Percentiles rank a stretch among this genome's conserved stretches.
phyloP scores from a whole-genome alignment of 805 yeast genomes.

The Candida easanensis region DNA sequence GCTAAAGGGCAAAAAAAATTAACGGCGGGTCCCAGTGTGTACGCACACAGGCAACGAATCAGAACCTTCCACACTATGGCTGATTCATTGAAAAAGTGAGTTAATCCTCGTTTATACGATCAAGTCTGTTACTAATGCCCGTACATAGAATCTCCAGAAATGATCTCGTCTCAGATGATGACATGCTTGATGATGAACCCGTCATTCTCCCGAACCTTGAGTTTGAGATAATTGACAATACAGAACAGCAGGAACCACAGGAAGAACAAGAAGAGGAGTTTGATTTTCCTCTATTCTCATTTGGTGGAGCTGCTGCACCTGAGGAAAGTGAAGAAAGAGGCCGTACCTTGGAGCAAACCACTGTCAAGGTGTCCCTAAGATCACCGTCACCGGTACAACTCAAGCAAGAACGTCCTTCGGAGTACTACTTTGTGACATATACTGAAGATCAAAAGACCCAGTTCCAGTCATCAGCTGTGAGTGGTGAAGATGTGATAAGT shows the following conservation, averaged over 20 bases:
- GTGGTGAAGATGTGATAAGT: constrained; percentile 18
- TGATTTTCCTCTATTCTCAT: constrained; percentile 29
- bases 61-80: too few relatives aligned
- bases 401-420: constrained; percentile 23
- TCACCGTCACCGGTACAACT: constrained; percentile 26
- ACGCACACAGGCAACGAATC: too few relatives aligned
- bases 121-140: too few relatives aligned
- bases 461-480: constrained; percentile 16
- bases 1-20: too few relatives aligned
- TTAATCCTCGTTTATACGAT: too few relatives aligned
- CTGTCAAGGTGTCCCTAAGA: constrained; percentile 19
- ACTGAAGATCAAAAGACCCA: constrained; percentile 7
- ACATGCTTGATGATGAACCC: constrained; percentile 14
- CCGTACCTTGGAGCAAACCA: constrained; percentile 8
- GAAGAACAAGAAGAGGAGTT: constrained; percentile 21
- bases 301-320: constrained; percentile 14
- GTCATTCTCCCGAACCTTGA: constrained; percentile 25
- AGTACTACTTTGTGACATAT: constrained; percentile 21
- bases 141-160: constrained; percentile 25
- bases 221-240: constrained; percentile 26
- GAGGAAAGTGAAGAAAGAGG: constrained; percentile 16
- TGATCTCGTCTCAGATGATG: constrained; percentile 20
- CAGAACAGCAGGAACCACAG: constrained; percentile 1
- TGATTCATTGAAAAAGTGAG: too few relatives aligned
- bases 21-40: too few relatives aligned